These are phyloP conservation scores for Mentha longifolia DNA, from an alignment of 257 asterid species.

Conservation along the genomic window DNA sequence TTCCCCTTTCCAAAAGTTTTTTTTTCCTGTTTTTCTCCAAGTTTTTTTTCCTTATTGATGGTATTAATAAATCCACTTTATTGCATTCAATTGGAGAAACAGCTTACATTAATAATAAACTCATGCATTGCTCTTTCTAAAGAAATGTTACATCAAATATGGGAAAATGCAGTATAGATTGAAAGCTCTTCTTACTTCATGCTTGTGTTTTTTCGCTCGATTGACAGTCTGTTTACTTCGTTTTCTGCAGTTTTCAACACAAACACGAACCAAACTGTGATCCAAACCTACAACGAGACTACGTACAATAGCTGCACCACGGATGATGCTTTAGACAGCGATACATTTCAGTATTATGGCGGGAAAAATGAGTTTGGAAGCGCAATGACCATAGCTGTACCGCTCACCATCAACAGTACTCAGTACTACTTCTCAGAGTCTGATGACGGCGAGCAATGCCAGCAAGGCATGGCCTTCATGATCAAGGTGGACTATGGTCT, in stretches of 20 bases:
- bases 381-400: constrained; percentile 44
- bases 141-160: too few relatives aligned
- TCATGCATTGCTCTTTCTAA: background rate
- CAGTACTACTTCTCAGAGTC: constrained; percentile 85
- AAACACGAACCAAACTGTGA: constrained; percentile 79
- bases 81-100: background rate
- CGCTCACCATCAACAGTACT: constrained; percentile 52
- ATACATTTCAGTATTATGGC: constrained; percentile 61
- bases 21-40: too few relatives aligned
- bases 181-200: too few relatives aligned
- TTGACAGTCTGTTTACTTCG: background rate
- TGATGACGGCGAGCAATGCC: constrained; percentile 73
- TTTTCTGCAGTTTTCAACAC: constrained; percentile 75
- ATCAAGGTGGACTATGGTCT: constrained; percentile 68
- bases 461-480: constrained; percentile 68
- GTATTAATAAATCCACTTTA: too few relatives aligned
- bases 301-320: constrained; percentile 61
- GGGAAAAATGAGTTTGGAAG: constrained; percentile 51
- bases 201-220: background rate
- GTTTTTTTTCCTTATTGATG: too few relatives aligned
- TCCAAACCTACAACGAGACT: constrained; percentile 80
- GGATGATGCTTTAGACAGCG: constrained; percentile 62
- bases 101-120: background rate
- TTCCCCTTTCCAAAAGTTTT: too few relatives aligned
- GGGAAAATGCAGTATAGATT: too few relatives aligned